Conservation (phyloP, 2,329 filamentous ascomycete genomes). For the Aspergillus vadensis region DNA sequence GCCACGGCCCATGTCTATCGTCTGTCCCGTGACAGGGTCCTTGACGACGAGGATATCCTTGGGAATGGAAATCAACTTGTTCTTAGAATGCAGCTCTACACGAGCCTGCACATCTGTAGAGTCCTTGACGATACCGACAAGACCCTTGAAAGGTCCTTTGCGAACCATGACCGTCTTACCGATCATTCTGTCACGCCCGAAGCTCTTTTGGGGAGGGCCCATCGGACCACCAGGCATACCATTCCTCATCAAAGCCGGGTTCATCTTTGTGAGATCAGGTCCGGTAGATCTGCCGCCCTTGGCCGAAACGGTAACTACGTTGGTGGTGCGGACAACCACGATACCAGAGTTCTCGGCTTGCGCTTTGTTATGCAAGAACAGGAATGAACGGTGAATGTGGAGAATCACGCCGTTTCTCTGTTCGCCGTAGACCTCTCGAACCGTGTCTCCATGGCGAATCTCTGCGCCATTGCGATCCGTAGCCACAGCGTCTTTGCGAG, state of each 20-base stretch:
- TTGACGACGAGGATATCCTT: slow-evolving; percentile 83
- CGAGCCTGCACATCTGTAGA: slow-evolving; percentile 82
- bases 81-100: slow-evolving; percentile 92
- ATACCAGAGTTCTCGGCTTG: slow-evolving; percentile 85
- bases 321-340: slow-evolving; percentile 81
- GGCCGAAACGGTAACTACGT: slow-evolving; percentile 87
- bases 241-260: slow-evolving; percentile 79
- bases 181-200: slow-evolving; percentile 78
- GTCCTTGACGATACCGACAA: slow-evolving; percentile 94
- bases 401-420: slow-evolving; percentile 84
- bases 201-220: slow-evolving; percentile 67
- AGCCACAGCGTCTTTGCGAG: slow-evolving; percentile 80
- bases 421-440: slow-evolving; percentile 87
- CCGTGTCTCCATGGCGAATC: slow-evolving; percentile 86
- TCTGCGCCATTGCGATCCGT: slow-evolving; percentile 92
- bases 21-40: slow-evolving; percentile 74
- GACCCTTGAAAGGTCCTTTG: slow-evolving; percentile 86
- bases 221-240: slow-evolving; percentile 52
- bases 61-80: slow-evolving; percentile 81
- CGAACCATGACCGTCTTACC: slow-evolving; percentile 89
- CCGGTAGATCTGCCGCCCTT: slow-evolving; percentile 80
- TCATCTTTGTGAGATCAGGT: slow-evolving; percentile 86
- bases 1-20: slow-evolving; percentile 68
- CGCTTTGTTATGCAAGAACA: slow-evolving; percentile 84
- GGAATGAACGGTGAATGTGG: slow-evolving; percentile 88